A percentile compares a stretch with the other conserved stretches of the same genome.
phyloP scores from a whole-genome alignment of 2,329 filamentous ascomycete species.

The Xylariales sp. region DNA sequence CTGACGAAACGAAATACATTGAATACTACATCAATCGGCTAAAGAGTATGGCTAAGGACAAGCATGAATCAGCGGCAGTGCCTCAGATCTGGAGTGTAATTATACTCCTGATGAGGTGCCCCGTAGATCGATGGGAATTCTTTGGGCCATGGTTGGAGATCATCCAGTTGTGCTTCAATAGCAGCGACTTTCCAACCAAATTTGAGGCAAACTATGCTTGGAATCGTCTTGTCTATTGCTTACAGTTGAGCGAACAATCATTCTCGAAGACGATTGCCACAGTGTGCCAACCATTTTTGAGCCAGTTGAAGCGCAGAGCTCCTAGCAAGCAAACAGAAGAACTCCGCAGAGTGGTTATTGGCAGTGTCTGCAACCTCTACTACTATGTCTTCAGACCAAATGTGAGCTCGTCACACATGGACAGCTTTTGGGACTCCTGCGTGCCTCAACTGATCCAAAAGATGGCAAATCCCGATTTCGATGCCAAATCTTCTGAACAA shows the following conservation, averaged over 20 bases:
- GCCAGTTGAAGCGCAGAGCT: conserved; percentile 63
- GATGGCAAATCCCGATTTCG: conserved; percentile 37
- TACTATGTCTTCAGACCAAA: conserved; percentile 79
- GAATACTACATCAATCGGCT: conserved; percentile 66
- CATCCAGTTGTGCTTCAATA: conserved; percentile 81
- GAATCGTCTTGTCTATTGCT: conserved; percentile 76
- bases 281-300: conserved; percentile 63
- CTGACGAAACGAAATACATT: conserved; percentile 61
- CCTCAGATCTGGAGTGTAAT: conserved; percentile 88
- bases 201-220: conserved; percentile 79
- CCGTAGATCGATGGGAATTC: conserved; percentile 65
- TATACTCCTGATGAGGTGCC: conserved; percentile 70
- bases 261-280: conserved; percentile 50
- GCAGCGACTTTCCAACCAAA: conserved; percentile 64
- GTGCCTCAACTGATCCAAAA: conserved; percentile 60
- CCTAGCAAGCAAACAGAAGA: conserved; percentile 53
- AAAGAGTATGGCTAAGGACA: conserved; percentile 62
- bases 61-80: conserved; percentile 59
- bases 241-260: conserved; percentile 57
- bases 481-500: no score
- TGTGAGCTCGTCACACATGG: conserved; percentile 60
- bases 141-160: conserved; percentile 72
- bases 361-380: conserved; percentile 73
- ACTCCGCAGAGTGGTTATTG: conserved; percentile 54
- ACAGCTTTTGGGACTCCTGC: conserved; percentile 74